Evolutionary conservation across 2,329 filamentous ascomycete species (phyloP).

Genomic region (Leptographium radiaticola): DNA sequence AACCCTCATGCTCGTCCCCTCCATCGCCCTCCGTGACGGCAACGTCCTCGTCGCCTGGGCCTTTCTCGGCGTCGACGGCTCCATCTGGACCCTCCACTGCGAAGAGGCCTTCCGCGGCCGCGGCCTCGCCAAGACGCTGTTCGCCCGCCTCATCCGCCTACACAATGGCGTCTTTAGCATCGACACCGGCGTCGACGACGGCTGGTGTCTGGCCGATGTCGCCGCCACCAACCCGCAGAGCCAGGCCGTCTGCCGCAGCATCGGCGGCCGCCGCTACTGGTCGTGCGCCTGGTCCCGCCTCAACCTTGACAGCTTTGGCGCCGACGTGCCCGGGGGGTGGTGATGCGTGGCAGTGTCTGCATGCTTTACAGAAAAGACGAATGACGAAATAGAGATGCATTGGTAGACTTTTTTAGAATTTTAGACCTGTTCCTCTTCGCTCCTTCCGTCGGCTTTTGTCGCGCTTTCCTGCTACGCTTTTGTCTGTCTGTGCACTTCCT

Average conservation of each 20-base stretch:
- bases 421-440: background rate
- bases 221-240: slow-evolving; percentile 46
- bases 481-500: slow-evolving; percentile 70
- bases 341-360: too few relatives aligned
- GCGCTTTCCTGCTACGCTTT: slow-evolving; percentile 17
- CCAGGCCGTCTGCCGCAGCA: slow-evolving; percentile 45
- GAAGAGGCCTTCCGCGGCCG: slow-evolving; percentile 46
- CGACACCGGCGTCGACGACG: slow-evolving; percentile 37
- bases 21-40: slow-evolving; percentile 31
- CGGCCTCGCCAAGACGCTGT: slow-evolving; percentile 50
- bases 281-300: slow-evolving; percentile 38
- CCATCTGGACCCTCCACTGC: slow-evolving; percentile 47
- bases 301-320: slow-evolving; percentile 11
- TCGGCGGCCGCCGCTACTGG: slow-evolving; percentile 45
- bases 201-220: slow-evolving; percentile 51
- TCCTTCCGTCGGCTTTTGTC: background rate
- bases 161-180: slow-evolving; percentile 27
- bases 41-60: slow-evolving; percentile 47
- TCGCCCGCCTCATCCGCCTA: slow-evolving; percentile 42
- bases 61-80: slow-evolving; percentile 48
- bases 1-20: slow-evolving; percentile 31
- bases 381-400: too few relatives aligned
- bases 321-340: background rate
- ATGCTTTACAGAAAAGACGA: too few relatives aligned
- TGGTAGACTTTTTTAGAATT: background rate